Base-by-base conservation (phyloP, 2,329 filamentous ascomycete genomes). In the Pestalotiopsis sp. region DNA sequence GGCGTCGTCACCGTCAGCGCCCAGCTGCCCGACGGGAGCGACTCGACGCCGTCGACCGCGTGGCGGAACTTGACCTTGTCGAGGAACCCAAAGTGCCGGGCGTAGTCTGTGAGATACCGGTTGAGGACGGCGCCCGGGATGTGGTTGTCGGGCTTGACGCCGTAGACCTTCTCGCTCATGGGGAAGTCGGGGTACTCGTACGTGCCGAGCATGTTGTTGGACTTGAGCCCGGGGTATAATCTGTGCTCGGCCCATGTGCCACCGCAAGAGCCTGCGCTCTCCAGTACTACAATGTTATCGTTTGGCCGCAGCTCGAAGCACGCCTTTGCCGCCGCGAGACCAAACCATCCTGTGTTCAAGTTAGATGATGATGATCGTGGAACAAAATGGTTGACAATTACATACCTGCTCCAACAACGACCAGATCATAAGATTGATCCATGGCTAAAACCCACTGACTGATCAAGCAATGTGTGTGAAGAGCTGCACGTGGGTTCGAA, bases 41-140 rank as follows among this genome's bases (percentile, higher is more conserved):
- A 80, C 56, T 83, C 80, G 1, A 85, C 80, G 2, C 79, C 78
- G 2, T 81, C 76, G 0, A 90, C 87, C 14, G 74, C 80, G 0
- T 84, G 84, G 30, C 83, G 77, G 65, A 89, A 81, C 5, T 81
- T 81, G 17, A 87, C 82, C 59, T 78, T 78, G 1, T 79, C 71
- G 40, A 73, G 78, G 2, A 92, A 74, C 7, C 79, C 82, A 69
- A 86, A 88, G 30, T 84, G 77, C 69, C 85, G 77, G 1, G 84
- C 83, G 71, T 84, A 90, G 10, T 84, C 81, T 39, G 80, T 78
- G 5, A 91, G 75, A 74, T 91, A 91, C 2, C 78, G 73, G 71
- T 88, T 82, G 59, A 90, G 75, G 0, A 85, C 82, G 0, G 78
- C 71, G 0, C 86, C 89, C 0, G 88, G 85, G 65, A 91, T 86